A percentile compares a stretch with the other conserved stretches of the same genome.
Conservation (phyloP, 164 flowering plant genomes). For the Macadamia integrifolia region DNA sequence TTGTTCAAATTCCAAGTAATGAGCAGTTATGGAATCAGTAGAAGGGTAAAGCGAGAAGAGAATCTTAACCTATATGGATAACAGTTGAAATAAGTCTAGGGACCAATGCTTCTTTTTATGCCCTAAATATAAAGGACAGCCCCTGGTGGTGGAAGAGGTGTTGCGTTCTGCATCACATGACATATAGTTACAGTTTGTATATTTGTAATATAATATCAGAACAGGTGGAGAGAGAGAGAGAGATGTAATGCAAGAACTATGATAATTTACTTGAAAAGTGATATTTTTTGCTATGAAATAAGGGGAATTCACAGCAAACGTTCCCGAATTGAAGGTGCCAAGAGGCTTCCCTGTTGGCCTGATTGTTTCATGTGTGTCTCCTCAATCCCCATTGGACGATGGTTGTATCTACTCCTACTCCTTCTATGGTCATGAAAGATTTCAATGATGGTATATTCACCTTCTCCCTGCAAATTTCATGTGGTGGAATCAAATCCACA, state of each 20-base stretch:
- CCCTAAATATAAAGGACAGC: slow-evolving; percentile 21
- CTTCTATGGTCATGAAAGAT: slow-evolving; percentile 77
- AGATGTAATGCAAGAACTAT: neutral
- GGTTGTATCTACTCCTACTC: slow-evolving; percentile 90
- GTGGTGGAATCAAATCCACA: slow-evolving; percentile 6
- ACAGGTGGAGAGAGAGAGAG: neutral
- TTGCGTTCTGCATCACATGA: slow-evolving; percentile 59
- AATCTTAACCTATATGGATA: too few species aligned
- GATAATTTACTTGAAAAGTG: slow-evolving; percentile 70
- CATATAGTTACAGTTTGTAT: neutral
- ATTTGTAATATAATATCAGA: too few species aligned
- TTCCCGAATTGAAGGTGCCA: slow-evolving; percentile 87
- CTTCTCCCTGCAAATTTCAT: slow-evolving; percentile 66
- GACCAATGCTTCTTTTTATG: too few species aligned
- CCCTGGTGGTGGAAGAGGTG: slow-evolving; percentile 87
- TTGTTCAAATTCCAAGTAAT: too few species aligned
- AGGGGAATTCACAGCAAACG: slow-evolving; percentile 87
- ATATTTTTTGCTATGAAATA: slow-evolving; percentile 94
- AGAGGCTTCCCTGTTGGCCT: slow-evolving; percentile 70
- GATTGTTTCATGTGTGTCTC: slow-evolving; percentile 69
- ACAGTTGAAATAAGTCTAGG: too few species aligned
- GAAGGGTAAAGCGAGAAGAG: too few species aligned
- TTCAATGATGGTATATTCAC: slow-evolving; percentile 72
- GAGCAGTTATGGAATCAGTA: too few species aligned
- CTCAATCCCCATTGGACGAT: slow-evolving; percentile 72